Conservation (phyloP, 2,329 filamentous ascomycete species). For the Cyphellophora europaea region DNA sequence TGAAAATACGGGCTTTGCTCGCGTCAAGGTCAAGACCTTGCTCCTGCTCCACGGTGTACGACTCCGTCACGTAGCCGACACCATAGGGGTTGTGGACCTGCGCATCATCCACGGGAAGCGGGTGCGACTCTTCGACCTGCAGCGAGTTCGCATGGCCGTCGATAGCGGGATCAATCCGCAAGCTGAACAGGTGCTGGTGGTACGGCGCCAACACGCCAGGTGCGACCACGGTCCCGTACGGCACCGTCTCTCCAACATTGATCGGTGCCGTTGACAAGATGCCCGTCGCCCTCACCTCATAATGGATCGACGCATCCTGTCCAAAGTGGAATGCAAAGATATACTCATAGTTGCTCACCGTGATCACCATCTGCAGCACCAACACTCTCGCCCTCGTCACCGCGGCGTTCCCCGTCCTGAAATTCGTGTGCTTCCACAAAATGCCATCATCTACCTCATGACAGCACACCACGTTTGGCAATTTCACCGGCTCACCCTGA, state of each 20-base stretch:
- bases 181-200: constrained; percentile 35
- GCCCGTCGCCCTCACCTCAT: constrained; percentile 37
- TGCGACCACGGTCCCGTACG: constrained; percentile 31
- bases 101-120: constrained; percentile 46
- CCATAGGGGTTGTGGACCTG: constrained; percentile 42
- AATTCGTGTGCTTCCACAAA: constrained; percentile 32
- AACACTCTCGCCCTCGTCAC: constrained; percentile 26
- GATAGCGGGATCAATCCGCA: constrained; percentile 35
- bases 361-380: constrained; percentile 31
- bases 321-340: constrained; percentile 34
- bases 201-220: constrained; percentile 34
- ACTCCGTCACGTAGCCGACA: constrained; percentile 39
- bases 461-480: constrained; percentile 24
- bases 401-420: constrained; percentile 25
- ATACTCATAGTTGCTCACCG: constrained; percentile 36
- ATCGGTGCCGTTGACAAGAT: constrained; percentile 33
- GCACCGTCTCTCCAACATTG: constrained; percentile 23
- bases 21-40: constrained; percentile 40
- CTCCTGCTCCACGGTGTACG: constrained; percentile 37
- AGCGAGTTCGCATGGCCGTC: constrained; percentile 28
- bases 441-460: constrained; percentile 32
- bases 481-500: background rate
- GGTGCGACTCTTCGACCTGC: constrained; percentile 47
- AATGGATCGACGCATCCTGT: constrained; percentile 30
- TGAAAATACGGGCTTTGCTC: constrained; percentile 41